Conservation (phyloP, 768 basidiomycete species). For the Kwoniella sp. region DNA sequence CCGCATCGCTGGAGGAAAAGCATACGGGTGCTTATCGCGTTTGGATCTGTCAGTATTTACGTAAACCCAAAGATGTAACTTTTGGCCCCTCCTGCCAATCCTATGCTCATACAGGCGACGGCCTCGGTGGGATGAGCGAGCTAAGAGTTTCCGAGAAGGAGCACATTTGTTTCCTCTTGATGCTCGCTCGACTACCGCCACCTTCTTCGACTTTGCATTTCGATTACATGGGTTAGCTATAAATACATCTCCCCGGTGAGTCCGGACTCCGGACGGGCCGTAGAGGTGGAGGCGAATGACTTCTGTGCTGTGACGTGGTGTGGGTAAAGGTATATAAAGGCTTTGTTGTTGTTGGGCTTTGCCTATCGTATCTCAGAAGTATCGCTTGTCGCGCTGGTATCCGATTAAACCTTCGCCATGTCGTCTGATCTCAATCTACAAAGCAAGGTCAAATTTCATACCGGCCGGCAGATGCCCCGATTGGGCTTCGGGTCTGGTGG, state of each 20-base stretch:
- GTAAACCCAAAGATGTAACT: neutral
- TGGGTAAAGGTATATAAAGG: neutral
- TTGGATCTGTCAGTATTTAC: neutral
- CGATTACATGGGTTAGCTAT: neutral
- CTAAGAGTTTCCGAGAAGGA: too few relatives aligned
- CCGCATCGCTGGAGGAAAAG: neutral
- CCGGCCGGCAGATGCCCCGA: constrained; percentile 21
- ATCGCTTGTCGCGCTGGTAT: too few relatives aligned
- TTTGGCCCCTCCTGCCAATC: too few relatives aligned
- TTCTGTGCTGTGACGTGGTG: too few relatives aligned
- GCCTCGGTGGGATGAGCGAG: too few relatives aligned
- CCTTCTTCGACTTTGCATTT: too few relatives aligned
- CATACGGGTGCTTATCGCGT: neutral
- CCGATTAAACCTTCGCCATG: constrained; percentile 2
- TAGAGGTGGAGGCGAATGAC: neutral
- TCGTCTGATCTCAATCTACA: constrained; percentile 6
- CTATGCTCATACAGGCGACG: too few relatives aligned
- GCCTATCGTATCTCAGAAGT: too few relatives aligned
- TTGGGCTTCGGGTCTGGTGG: constrained; percentile 25
- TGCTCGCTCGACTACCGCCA: too few relatives aligned
- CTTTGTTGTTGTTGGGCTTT: too few relatives aligned
- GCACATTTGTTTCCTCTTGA: too few relatives aligned
- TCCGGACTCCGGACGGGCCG: neutral
- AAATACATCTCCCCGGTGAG: neutral
- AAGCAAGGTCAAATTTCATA: constrained; percentile 18